A percentile compares a stretch with the other conserved stretches of the same genome.
phyloP scores from a whole-genome alignment of 2,329 filamentous ascomycete genomes.

The Fusarium dlaminii region DNA sequence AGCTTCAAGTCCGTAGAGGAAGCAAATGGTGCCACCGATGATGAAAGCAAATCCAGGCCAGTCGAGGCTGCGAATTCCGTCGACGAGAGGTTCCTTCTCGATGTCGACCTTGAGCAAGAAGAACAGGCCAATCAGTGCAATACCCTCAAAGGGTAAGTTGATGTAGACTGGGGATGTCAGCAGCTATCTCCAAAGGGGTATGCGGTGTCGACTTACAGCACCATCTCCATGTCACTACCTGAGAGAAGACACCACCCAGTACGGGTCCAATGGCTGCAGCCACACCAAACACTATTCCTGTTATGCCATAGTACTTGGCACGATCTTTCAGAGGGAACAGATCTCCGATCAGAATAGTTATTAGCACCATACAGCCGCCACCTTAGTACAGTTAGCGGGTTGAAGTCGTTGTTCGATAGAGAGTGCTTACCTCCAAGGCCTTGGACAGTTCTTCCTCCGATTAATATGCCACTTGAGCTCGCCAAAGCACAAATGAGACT shows the following conservation, averaged over 20 bases:
- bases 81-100: conserved; percentile 68
- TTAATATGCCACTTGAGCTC: conserved; percentile 55
- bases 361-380: conserved; percentile 32
- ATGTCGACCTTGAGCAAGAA: conserved; percentile 74
- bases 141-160: conserved; percentile 62
- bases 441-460: conserved; percentile 52
- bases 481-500: conserved; percentile 63
- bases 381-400: neutral
- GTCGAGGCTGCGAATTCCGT: conserved; percentile 71
- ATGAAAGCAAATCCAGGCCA: conserved; percentile 67
- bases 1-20: conserved; percentile 85
- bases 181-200: fast-evolving
- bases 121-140: conserved; percentile 58
- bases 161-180: conserved; percentile 58
- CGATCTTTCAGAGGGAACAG: conserved; percentile 60
- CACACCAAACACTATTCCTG: conserved; percentile 68
- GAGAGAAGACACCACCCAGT: conserved; percentile 72
- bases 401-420: neutral
- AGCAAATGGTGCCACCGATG: conserved; percentile 84
- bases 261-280: conserved; percentile 72
- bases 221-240: conserved; percentile 71
- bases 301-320: conserved; percentile 60
- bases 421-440: conserved; percentile 22
- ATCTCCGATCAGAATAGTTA: conserved; percentile 57
- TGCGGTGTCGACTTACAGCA: conserved; percentile 52